A percentile compares a stretch with the other conserved stretches of the same genome.
Conservation (phyloP, 2,329 filamentous ascomycete species). For the Sporothrix sp. region DNA sequence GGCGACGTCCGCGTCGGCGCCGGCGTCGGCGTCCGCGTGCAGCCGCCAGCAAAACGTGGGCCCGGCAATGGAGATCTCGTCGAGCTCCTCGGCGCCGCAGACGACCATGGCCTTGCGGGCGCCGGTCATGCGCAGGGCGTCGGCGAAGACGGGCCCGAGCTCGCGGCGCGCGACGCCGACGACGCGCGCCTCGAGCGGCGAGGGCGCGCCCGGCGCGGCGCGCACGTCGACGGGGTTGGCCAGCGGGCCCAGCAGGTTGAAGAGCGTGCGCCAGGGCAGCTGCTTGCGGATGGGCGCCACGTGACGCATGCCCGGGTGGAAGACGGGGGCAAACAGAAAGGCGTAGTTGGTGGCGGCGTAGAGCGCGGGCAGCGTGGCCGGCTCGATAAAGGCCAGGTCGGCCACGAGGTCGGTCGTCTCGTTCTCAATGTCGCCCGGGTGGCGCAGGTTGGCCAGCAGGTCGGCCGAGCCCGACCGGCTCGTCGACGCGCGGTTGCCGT, state of each 20-base stretch:
- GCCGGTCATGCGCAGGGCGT: constrained; percentile 68
- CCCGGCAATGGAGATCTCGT: constrained; percentile 90
- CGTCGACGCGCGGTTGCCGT: constrained; percentile 91
- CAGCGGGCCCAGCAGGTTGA: constrained; percentile 90
- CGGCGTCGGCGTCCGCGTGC: constrained; percentile 28
- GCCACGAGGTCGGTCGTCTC: constrained; percentile 43
- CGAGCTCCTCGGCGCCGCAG: constrained; percentile 83
- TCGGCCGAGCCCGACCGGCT: constrained; percentile 94
- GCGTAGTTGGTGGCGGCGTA: constrained; percentile 81
- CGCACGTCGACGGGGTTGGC: constrained; percentile 76
- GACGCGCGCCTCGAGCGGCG: constrained; percentile 67
- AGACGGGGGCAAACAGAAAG: constrained; percentile 91
- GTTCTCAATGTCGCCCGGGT: constrained; percentile 25
- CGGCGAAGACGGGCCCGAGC: constrained; percentile 79
- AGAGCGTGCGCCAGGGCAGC: constrained; percentile 90
- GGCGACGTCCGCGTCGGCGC: constrained; percentile 35
- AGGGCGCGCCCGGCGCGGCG: constrained; percentile 1
- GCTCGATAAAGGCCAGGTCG: constrained; percentile 62
- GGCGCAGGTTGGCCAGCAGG: constrained; percentile 66
- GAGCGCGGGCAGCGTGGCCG: constrained; percentile 58
- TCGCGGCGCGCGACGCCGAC: constrained; percentile 86
- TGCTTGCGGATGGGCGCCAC: constrained; percentile 78
- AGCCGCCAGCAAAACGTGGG: constrained; percentile 83
- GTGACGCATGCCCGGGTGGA: constrained; percentile 89
- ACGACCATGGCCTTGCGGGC: constrained; percentile 79